phyloP scores from a whole-genome alignment of 2,329 filamentous ascomycete genomes.

The Colletotrichum filicis region DNA sequence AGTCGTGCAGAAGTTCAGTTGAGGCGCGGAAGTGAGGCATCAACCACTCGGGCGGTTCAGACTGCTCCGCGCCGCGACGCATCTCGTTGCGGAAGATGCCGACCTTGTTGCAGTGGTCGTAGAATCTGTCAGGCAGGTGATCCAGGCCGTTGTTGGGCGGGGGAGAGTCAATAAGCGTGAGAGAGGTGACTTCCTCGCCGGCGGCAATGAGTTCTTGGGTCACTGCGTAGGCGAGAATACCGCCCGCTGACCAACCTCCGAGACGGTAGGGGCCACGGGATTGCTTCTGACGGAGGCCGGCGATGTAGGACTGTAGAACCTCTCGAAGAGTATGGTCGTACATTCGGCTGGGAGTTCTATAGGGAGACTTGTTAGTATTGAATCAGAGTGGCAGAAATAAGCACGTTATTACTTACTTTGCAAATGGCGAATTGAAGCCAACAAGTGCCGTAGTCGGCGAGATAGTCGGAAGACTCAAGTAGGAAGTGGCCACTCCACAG shows the following conservation, averaged over 20 bases:
- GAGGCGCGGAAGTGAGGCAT: conserved; percentile 78
- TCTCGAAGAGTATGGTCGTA: not conserved
- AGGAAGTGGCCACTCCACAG: conserved; percentile 72
- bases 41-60: conserved; percentile 75
- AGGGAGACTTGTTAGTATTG: conserved; percentile 63
- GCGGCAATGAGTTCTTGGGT: conserved; percentile 67
- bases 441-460: conserved; percentile 59
- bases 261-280: conserved; percentile 74
- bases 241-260: conserved; percentile 81
- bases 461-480: conserved; percentile 67
- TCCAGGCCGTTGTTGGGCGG: conserved; percentile 72
- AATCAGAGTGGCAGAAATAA: conserved; percentile 59
- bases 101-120: conserved; percentile 78
- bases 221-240: conserved; percentile 76
- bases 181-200: conserved; percentile 66
- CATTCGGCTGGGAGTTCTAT: conserved; percentile 53
- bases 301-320: not conserved
- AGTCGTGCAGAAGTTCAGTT: conserved; percentile 74
- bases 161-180: conserved; percentile 74
- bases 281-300: conserved; percentile 51
- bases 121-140: conserved; percentile 70
- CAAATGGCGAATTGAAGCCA: conserved; percentile 70
- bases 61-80: conserved; percentile 53
- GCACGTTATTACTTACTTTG: conserved; percentile 66
- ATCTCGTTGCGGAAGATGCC: conserved; percentile 72